These are phyloP conservation scores for Chamaecyparis obtusa DNA, from an alignment of 75 land plant genomes.

Conservation along the genomic window DNA sequence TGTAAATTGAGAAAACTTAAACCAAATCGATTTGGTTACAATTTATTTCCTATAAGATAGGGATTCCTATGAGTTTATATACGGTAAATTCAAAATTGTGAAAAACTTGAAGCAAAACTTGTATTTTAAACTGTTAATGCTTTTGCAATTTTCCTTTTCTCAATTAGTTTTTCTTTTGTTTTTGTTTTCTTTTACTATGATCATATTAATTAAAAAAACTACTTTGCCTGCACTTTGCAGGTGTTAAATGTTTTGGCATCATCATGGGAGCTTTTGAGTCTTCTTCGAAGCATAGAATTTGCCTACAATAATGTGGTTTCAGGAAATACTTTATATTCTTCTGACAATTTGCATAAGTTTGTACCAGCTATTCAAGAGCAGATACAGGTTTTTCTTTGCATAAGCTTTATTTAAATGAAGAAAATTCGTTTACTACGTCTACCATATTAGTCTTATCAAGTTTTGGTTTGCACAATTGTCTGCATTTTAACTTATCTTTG, in stretches of 20 bases:
- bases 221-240: constrained; percentile 28
- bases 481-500: not conserved
- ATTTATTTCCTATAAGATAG: not conserved
- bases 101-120: not conserved
- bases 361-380: constrained; percentile 67
- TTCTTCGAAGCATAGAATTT: constrained; percentile 58
- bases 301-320: constrained; percentile 45
- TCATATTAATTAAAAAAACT: not conserved
- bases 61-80: not conserved
- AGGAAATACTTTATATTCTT: constrained; percentile 28
- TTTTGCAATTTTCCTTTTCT: not conserved
- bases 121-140: not conserved
- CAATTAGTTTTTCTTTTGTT: not conserved
- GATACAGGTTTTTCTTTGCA: constrained; percentile 44
- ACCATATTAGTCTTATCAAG: not conserved
- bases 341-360: constrained; percentile 40
- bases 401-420: not conserved
- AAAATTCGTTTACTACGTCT: not conserved
- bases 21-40: not conserved
- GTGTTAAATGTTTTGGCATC: constrained; percentile 57
- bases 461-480: not conserved
- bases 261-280: constrained; percentile 59
- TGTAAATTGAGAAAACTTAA: not conserved
- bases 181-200: not conserved
- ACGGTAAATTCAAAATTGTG: not conserved